Percentiles rank a stretch among this genome's conserved stretches.
phyloP scores from a whole-genome alignment of 2,329 filamentous ascomycete genomes.

The Apiospora arundinis region DNA sequence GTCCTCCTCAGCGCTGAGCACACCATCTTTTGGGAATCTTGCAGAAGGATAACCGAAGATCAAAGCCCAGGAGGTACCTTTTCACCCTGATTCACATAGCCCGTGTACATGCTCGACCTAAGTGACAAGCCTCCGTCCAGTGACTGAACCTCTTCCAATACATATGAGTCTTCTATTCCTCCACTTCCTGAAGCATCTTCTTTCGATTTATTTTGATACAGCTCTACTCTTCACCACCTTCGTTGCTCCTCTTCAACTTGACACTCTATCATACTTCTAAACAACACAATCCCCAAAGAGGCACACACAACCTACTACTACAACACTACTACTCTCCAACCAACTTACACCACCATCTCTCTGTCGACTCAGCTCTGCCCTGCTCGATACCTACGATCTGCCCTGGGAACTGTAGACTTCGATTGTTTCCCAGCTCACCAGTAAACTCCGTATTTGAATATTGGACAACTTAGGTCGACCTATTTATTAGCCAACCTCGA shows the following conservation, averaged over 20 bases:
- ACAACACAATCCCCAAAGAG: neutral
- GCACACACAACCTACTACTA: neutral
- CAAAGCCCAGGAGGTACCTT: constrained; percentile 17
- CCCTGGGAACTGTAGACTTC: constrained; percentile 1
- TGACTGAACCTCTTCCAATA: constrained; percentile 18
- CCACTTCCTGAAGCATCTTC: constrained; percentile 5
- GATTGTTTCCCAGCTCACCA: neutral
- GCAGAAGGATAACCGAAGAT: constrained; percentile 10
- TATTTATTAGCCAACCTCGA: neutral
- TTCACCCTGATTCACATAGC: constrained; percentile 8
- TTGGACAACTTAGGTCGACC: neutral
- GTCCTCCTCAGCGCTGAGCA: constrained; percentile 20
- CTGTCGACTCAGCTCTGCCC: constrained; percentile 3
- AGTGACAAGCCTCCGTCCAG: neutral
- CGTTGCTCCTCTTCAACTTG: constrained; percentile 14
- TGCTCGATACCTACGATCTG: constrained; percentile 3
- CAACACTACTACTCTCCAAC: neutral
- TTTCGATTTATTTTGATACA: constrained; percentile 8
- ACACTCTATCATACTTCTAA: constrained; percentile 11
- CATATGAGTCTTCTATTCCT: constrained; percentile 23
- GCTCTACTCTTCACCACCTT: constrained; percentile 9
- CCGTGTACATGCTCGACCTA: neutral
- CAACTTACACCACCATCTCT: neutral
- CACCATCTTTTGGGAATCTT: constrained; percentile 23
- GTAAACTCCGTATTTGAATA: neutral